Base-by-base conservation (phyloP, 192 early-diverging fungal species). In the Pecoramyces ruminantium region DNA sequence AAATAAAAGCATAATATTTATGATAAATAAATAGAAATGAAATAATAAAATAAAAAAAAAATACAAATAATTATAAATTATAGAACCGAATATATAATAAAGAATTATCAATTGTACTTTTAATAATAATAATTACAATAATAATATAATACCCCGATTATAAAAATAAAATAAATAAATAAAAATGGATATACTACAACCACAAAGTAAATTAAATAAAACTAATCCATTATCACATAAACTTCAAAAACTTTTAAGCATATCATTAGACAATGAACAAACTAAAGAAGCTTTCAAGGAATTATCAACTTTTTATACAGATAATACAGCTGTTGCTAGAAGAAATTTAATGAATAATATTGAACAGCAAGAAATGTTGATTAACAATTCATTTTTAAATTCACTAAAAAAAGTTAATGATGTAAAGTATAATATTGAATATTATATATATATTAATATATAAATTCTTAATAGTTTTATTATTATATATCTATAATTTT, bases 241-340 rank as follows among this genome's bases (percentile, higher is more conserved):
- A 81, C 83, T 88, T 21, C 79, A 79, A 25, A 87, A 88, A 79
- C 84, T 85, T 11, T 78, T 88, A 30, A 25, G 38, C 18, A 29
- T 86, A 82, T 87, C 90, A 29, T 81, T 93, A n/a, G 92, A 93
- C 78, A 88, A 91, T 79, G 79, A 84, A 28, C 86, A 89, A 78
- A 89, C 90, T n/a, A 91, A 88, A 83, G 84, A 87, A n/a, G 91
- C 93, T 4, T 85, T 93, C 38, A 86, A 86, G 51, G 86, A 90
- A 6, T 83, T 93, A 28, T 88, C 91, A 1, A 89, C 90, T 77
- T 90, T 92, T 79, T 92, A 92, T 85, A 83, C 82, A 11, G 29
- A 82, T 51, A 89, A 92, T 84, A 86, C 85, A 4, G 79, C 85
- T 30, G 82, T 84, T n/a, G 79, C 88, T 39, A 84, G 89, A 79